Base-by-base conservation (phyloP, 202 grass and related monocot species). In the Zizania palustris region DNA sequence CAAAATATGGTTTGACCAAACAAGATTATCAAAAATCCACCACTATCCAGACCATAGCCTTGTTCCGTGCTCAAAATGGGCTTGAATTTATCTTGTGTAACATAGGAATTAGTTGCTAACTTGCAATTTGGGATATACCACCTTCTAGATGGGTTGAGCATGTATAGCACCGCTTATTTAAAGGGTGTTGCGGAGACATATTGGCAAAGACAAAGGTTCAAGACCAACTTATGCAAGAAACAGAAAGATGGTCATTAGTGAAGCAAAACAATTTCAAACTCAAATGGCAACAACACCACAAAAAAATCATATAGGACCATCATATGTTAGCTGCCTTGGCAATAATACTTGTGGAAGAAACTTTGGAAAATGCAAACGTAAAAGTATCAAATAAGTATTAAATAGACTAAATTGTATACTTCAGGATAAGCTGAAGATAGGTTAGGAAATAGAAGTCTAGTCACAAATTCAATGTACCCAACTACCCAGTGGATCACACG, bases 241-340 rank as follows among this genome's bases (percentile, higher is more conserved):
- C 9, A 18, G 7, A 40, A 63, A 6, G 36, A 39, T 4, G 60
- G 14, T 8, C 14, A 1, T n/a, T 38, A 63, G 36, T 63, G 35
- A 63, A 63, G 60, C 34, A 62, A 37, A 13, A 62, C 60, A 39
- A 39, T 40, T 63, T 63, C 36, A 18, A 53, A 53, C 16, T 53
- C 50, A n/a, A 39, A 40, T 63, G 61, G 36, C 61, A 40, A 62
- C 16, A 34, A 16, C 34, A 63, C 38, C 60, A 63, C 60, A 63
- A 40, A 36, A 36, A 1, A 63, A 18, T 39, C 61, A 63, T n/a
- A 40, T 40, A 63, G 36, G 36, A 3, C 14, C 61, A 9, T 37
- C 15, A 0, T 40, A n/a, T n/a, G 36, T 7, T 40, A 40, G 7
- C 0, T 9, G 14, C 60, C 3, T 0, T 63, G 39, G 15, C 15